phyloP scores from a whole-genome alignment of 2,329 filamentous ascomycete species.

The Calonectria ilicicola region DNA sequence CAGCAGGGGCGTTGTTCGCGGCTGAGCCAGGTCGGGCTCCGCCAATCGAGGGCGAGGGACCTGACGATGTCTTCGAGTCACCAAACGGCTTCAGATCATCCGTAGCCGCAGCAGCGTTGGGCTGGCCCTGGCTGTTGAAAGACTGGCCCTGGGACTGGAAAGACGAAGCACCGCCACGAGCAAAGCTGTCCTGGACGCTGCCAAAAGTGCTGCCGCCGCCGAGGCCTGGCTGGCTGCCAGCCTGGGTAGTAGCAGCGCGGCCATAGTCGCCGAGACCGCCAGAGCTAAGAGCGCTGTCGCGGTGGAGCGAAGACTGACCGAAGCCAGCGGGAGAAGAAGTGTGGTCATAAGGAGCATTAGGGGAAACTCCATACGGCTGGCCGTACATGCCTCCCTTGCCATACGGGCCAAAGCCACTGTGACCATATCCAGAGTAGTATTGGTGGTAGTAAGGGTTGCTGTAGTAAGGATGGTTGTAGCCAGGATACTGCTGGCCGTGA shows the following conservation, averaged over 20 bases:
- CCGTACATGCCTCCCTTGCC: slow-evolving; percentile 67
- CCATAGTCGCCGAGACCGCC: slow-evolving; percentile 68
- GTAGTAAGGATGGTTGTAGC: slow-evolving; percentile 70
- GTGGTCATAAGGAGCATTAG: slow-evolving; percentile 69
- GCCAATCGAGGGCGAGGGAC: slow-evolving; percentile 68
- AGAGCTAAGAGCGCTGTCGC: slow-evolving; percentile 62
- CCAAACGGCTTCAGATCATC: slow-evolving; percentile 72
- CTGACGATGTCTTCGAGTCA: slow-evolving; percentile 65
- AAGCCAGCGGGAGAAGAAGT: slow-evolving; percentile 66
- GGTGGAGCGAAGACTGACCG: slow-evolving; percentile 65
- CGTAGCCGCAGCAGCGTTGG: slow-evolving; percentile 52
- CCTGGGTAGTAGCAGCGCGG: slow-evolving; percentile 62
- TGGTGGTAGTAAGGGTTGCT: slow-evolving; percentile 72
- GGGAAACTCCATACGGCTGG: slow-evolving; percentile 68
- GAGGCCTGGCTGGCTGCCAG: slow-evolving; percentile 62
- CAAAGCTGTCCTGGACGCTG: slow-evolving; percentile 67
- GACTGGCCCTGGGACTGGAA: slow-evolving; percentile 69
- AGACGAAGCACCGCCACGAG: slow-evolving; percentile 59
- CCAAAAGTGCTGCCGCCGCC: slow-evolving; percentile 62
- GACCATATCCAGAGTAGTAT: slow-evolving; percentile 68
- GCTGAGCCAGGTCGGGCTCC: slow-evolving; percentile 70
- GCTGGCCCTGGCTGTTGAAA: slow-evolving; percentile 64
- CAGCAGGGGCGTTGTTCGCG: slow-evolving; percentile 63
- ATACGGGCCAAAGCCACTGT: slow-evolving; percentile 66
- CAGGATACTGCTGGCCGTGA: slow-evolving; percentile 63